phyloP scores from a whole-genome alignment of 768 basidiomycete species.

The Phanerodontia chrysosporium region DNA sequence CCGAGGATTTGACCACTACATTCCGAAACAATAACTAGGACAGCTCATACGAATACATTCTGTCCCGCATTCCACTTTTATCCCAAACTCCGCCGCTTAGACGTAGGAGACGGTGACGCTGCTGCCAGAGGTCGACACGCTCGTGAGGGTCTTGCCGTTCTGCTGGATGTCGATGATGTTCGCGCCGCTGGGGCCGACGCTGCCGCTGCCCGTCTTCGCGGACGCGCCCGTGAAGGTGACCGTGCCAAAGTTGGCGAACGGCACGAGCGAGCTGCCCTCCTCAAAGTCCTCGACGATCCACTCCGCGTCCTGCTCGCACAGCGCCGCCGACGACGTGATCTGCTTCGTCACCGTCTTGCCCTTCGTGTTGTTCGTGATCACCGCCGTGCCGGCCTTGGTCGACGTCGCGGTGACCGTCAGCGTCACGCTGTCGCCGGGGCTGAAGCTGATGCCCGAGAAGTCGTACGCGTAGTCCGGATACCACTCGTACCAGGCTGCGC shows the following conservation, averaged over 20 bases:
- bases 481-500: conserved; percentile 26
- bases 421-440: neutral
- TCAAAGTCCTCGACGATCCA: conserved; percentile 23
- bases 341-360: conserved; percentile 19
- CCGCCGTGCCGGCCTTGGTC: conserved; percentile 17
- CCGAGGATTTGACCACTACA: too few species aligned
- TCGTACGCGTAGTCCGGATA: conserved; percentile 24
- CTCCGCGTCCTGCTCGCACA: conserved; percentile 28
- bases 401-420: neutral
- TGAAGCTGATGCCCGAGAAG: conserved; percentile 23
- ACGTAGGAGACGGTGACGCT: conserved; percentile 25
- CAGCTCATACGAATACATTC: too few species aligned
- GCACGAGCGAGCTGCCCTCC: conserved; percentile 18
- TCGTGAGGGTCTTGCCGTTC: conserved; percentile 27
- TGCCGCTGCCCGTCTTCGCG: conserved; percentile 24
- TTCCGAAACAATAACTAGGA: too few species aligned
- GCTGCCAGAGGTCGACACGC: conserved; percentile 19
- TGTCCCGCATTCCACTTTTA: too few species aligned
- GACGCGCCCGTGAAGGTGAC: conserved; percentile 27
- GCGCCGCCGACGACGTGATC: conserved; percentile 20
- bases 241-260: conserved; percentile 31
- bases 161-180: conserved; percentile 31
- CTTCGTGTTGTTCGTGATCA: conserved; percentile 21
- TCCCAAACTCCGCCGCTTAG: too few species aligned
- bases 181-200: conserved; percentile 21